Evolutionary conservation across 106 monocot species (phyloP).

Genomic region (Agapanthus africanus): DNA sequence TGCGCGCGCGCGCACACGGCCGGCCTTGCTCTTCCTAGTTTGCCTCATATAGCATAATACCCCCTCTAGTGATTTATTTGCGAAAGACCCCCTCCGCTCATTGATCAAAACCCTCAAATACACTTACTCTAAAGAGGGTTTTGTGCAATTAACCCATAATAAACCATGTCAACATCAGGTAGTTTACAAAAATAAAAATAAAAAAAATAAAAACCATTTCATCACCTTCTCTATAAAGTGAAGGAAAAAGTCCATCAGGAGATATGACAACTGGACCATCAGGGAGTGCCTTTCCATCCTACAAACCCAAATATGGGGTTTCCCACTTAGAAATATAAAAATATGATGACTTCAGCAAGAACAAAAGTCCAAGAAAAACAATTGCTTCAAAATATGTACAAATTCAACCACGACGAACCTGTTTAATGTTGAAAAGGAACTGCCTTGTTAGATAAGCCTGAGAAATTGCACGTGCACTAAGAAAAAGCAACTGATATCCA

Average conservation of each 20-base stretch:
- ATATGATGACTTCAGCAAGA: background rate
- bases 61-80: too few species aligned
- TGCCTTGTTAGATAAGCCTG: conserved; percentile 76
- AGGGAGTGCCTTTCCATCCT: conserved; percentile 83
- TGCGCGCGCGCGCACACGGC: too few species aligned
- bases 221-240: conserved; percentile 91
- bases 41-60: too few species aligned
- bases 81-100: too few species aligned
- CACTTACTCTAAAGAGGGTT: too few species aligned
- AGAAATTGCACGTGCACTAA: conserved; percentile 89
- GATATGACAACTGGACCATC: conserved; percentile 95
- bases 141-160: too few species aligned
- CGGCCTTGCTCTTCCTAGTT: too few species aligned
- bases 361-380: background rate
- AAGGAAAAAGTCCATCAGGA: conserved; percentile 89
- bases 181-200: too few species aligned
- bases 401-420: too few species aligned
- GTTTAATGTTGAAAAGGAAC: conserved; percentile 80
- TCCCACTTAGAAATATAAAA: background rate
- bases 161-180: background rate
- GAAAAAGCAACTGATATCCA: conserved; percentile 89
- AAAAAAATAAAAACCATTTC: background rate
- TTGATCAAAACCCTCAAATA: too few species aligned
- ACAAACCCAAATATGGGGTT: conserved; percentile 7
- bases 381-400: too few species aligned